Percentiles rank a stretch among this genome's conserved stretches.
These are phyloP conservation scores for Millerago galiae DNA, from an alignment of 805 yeast genomes.

Conservation along the genomic window DNA sequence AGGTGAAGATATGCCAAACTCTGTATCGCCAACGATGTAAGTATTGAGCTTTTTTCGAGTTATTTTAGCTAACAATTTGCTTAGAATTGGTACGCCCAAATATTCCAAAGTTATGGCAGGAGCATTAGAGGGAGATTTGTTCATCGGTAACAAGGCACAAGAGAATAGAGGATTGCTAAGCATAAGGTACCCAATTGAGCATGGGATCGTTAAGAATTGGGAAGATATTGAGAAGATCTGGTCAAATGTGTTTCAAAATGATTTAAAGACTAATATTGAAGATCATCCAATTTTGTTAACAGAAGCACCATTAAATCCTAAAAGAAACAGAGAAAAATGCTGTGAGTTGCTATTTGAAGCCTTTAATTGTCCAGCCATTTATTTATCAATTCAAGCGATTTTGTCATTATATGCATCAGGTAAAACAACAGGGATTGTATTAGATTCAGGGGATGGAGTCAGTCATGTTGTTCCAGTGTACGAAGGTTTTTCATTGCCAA, in stretches of 20 bases:
- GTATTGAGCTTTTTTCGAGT: constrained; percentile 5
- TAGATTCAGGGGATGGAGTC: constrained; percentile 94
- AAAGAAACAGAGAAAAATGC: constrained; percentile 81
- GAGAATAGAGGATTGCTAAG: constrained; percentile 69
- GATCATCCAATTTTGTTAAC: constrained; percentile 87
- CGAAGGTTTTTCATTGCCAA: constrained; percentile 77
- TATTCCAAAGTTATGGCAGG: constrained; percentile 80
- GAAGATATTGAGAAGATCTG: constrained; percentile 78
- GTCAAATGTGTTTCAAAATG: constrained; percentile 58
- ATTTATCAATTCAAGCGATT: constrained; percentile 90
- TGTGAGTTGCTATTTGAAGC: constrained; percentile 88
- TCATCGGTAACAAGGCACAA: constrained; percentile 73
- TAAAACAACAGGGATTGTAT: constrained; percentile 80
- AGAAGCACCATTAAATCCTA: constrained; percentile 84
- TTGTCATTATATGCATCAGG: constrained; percentile 84
- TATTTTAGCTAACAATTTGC: constrained; percentile 7
- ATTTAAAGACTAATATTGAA: constrained; percentile 51
- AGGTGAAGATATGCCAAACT: constrained; percentile 78
- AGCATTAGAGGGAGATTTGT: constrained; percentile 55
- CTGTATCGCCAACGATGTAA: constrained; percentile 50
- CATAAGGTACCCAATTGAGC: constrained; percentile 66
- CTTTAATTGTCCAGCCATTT: constrained; percentile 83
- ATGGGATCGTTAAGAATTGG: constrained; percentile 81
- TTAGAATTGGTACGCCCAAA: constrained; percentile 69
- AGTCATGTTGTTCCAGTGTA: constrained; percentile 83